phyloP scores from a whole-genome alignment of 225 moss, liverwort and hornwort species.

The Marchantia polymorpha region DNA sequence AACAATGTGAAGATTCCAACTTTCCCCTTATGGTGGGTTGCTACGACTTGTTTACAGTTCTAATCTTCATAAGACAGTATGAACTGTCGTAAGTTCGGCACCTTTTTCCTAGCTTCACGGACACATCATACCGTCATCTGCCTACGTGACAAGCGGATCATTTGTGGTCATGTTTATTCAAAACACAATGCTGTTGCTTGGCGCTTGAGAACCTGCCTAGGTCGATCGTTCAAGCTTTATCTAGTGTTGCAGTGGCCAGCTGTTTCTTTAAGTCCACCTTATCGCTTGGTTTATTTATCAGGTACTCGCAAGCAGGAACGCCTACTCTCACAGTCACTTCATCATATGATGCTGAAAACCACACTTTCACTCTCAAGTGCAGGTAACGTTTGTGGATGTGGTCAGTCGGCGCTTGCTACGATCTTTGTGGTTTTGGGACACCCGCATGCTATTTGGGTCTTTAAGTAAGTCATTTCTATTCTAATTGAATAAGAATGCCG shows the following conservation, averaged over 20 bases:
- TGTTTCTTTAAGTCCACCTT: background rate
- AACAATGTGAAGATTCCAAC: constrained; percentile 67
- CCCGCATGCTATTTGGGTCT: too few relatives aligned
- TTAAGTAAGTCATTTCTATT: background rate
- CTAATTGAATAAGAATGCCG: background rate
- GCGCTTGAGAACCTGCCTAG: too few relatives aligned
- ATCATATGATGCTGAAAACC: constrained; percentile 56
- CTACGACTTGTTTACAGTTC: background rate
- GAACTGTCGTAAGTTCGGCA: too few relatives aligned
- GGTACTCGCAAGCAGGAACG: constrained; percentile 81
- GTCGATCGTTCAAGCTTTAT: too few relatives aligned
- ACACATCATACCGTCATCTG: too few relatives aligned
- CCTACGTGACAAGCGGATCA: too few relatives aligned
- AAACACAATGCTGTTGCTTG: too few relatives aligned
- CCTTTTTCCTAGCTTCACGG: too few relatives aligned
- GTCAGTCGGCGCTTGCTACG: background rate
- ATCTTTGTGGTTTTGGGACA: background rate
- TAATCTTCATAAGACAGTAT: too few relatives aligned
- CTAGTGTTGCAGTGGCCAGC: too few relatives aligned
- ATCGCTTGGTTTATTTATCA: constrained; percentile 3
- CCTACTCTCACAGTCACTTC: constrained; percentile 69
- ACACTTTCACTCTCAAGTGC: constrained; percentile 73
- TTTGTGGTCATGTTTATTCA: too few relatives aligned
- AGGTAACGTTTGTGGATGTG: constrained; percentile 39
- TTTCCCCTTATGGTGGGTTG: constrained; percentile 71